These are phyloP conservation scores for Suillus discolor DNA, from an alignment of 768 basidiomycete genomes.

Conservation along the genomic window DNA sequence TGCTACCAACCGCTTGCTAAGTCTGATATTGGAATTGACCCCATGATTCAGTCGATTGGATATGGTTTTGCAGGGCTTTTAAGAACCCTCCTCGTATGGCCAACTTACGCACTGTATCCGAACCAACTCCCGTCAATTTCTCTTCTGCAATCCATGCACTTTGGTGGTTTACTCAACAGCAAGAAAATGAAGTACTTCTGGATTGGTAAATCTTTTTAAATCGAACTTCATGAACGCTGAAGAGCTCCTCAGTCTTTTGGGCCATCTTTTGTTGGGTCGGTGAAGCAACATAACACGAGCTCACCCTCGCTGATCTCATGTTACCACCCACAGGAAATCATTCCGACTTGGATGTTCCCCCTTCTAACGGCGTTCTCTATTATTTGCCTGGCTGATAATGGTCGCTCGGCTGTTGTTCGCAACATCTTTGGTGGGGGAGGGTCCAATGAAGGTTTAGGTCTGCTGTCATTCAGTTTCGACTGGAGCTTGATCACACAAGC, in stretches of 20 bases:
- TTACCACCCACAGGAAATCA: conserved; percentile 12
- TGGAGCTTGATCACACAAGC: conserved; percentile 61
- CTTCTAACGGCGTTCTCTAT: conserved; percentile 51
- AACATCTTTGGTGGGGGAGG: conserved; percentile 48
- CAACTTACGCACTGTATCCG: conserved; percentile 58
- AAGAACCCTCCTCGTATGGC: conserved; percentile 51
- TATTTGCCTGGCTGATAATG: conserved; percentile 51
- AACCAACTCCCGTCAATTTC: conserved; percentile 53
- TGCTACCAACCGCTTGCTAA: conserved; percentile 27
- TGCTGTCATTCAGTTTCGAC: conserved; percentile 48
- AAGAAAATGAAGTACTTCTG: conserved; percentile 58
- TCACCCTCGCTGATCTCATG: neutral
- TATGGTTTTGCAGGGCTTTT: conserved; percentile 42
- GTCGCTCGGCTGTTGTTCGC: conserved; percentile 44
- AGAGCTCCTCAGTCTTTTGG: conserved; percentile 33
- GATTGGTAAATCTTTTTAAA: conserved; percentile 40
- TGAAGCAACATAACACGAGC: neutral
- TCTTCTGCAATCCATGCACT: conserved; percentile 55
- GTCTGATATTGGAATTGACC: conserved; percentile 16
- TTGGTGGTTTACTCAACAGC: conserved; percentile 48
- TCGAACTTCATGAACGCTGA: neutral
- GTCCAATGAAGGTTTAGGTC: conserved; percentile 52
- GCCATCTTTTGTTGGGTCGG: conserved; percentile 52
- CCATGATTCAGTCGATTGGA: conserved; percentile 36
- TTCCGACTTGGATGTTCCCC: conserved; percentile 25